Evolutionary conservation across 192 early-diverging fungal genomes (phyloP).

Genomic region (Coemansia aciculifera): DNA sequence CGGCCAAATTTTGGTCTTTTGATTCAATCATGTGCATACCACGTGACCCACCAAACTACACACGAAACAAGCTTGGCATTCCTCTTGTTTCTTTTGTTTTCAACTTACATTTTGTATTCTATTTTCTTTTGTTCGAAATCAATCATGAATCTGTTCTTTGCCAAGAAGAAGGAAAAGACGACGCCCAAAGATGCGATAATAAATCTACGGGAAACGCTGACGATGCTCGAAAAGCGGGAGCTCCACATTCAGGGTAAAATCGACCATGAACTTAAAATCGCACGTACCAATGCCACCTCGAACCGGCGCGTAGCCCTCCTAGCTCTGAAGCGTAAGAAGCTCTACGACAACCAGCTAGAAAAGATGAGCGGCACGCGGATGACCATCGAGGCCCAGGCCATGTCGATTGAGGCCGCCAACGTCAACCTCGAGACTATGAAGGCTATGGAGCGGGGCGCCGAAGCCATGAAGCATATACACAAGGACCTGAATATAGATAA

Average conservation of each 20-base stretch:
- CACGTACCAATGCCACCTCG: conserved; percentile 86
- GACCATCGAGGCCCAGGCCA: conserved; percentile 92
- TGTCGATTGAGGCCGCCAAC: conserved; percentile 95
- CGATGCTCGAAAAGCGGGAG: conserved; percentile 96
- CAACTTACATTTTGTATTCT: neutral
- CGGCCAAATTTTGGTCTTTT: neutral
- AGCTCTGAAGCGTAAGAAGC: conserved; percentile 94
- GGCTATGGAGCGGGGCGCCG: conserved; percentile 88
- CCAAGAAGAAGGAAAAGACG: conserved; percentile 60
- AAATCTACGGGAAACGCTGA: conserved; percentile 82
- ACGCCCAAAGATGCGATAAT: conserved; percentile 94
- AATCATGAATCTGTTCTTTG: conserved; percentile 75
- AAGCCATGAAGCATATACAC: conserved; percentile 93
- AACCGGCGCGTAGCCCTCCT: conserved; percentile 86
- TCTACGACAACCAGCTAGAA: conserved; percentile 79
- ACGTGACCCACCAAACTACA: neutral
- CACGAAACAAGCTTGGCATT: neutral
- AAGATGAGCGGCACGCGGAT: conserved; percentile 85
- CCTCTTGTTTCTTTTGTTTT: neutral
- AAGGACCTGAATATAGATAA: conserved; percentile 82
- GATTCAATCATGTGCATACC: neutral
- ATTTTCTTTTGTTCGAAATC: neutral
- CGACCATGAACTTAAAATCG: conserved; percentile 81
- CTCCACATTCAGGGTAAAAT: conserved; percentile 83
- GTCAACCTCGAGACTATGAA: conserved; percentile 94